Evolutionary conservation across 108 stramenopile genomes (phyloP), one percentile per base, ranked within the genome.

Genomic region (Cyclotella cryptica): DNA sequence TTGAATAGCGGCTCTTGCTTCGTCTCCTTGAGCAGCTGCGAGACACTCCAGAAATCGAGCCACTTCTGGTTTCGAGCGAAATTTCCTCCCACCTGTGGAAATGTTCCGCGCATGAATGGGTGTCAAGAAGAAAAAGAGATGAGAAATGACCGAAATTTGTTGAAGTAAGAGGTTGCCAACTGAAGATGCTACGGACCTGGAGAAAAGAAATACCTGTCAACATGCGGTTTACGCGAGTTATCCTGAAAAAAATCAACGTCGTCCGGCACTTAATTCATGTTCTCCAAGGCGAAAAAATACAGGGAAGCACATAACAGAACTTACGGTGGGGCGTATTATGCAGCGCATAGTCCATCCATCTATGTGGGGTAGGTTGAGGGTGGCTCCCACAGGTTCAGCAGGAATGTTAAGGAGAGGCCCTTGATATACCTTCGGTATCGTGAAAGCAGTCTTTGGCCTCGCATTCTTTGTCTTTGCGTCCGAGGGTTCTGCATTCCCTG

Each of bases 41-140:
- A 76, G 40, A 18, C 24, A 35, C 3, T 22, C 19, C 35, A 74
- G 26, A 19, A 74, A 74, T 22, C 62, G 21, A 9, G 24, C 49
- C 27, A 74, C 72, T 35, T 74, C 72, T 8, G 72, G 64, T 57
- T 19, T 75, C 3, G 64, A 66, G 0, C 74, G 63, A 49, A 75
- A 75, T 24, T 54, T 75, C 30, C 47, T 42, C 9, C 64, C 51
- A 24, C 43, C 47, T 39, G 51, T 47, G 3, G 35, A 55, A 24
- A 49, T 30, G 22, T 57, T 52, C 13, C 40, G 52, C 18, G 24
- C 35, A 17, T 54, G 28, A 19, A 26, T 18, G 8, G 17, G 8
- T 19, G 49, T 3, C 19, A 19, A 3, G 19, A 8, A 51, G n/a
- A 51, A 19, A 19, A 51, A 7, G 6, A 19, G 35, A 6, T 35